These are phyloP conservation scores for Morella rubra DNA, from an alignment of 306 rosid genomes.

Conservation along the genomic window DNA sequence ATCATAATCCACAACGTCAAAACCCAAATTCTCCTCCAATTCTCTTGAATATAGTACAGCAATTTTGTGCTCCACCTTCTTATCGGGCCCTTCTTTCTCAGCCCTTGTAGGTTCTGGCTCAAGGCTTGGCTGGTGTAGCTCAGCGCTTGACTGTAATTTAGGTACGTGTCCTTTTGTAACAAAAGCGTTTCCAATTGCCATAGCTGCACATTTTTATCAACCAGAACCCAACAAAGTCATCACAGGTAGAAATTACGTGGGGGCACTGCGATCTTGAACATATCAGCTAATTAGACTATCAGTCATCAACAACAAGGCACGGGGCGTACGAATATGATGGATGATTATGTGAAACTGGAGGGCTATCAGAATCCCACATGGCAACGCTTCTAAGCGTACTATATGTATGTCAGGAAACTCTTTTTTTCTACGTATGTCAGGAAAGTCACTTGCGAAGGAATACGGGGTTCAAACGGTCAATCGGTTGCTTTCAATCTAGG, in stretches of 20 bases:
- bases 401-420: background rate
- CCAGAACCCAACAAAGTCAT: constrained; percentile 33
- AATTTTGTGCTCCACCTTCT: constrained; percentile 63
- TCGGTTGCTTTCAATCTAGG: background rate
- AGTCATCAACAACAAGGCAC: constrained; percentile 26
- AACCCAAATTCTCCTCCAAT: constrained; percentile 93
- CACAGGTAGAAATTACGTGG: constrained; percentile 24
- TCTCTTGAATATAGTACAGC: constrained; percentile 81
- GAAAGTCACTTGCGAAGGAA: background rate
- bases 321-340: constrained; percentile 23
- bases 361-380: constrained; percentile 18
- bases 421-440: background rate
- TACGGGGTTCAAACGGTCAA: too few species aligned
- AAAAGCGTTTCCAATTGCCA: constrained; percentile 98
- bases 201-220: constrained; percentile 53
- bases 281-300: constrained; percentile 33
- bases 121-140: constrained; percentile 98
- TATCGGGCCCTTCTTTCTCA: constrained; percentile 67
- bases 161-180: constrained; percentile 92
- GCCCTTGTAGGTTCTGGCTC: constrained; percentile 96
- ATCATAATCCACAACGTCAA: constrained; percentile 66
- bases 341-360: constrained; percentile 9
- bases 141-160: constrained; percentile 94
- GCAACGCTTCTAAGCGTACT: constrained; percentile 1
- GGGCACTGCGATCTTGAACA: constrained; percentile 14